phyloP scores from a whole-genome alignment of 345 rosid genomes.

The Eucalyptus cladocalyx region DNA sequence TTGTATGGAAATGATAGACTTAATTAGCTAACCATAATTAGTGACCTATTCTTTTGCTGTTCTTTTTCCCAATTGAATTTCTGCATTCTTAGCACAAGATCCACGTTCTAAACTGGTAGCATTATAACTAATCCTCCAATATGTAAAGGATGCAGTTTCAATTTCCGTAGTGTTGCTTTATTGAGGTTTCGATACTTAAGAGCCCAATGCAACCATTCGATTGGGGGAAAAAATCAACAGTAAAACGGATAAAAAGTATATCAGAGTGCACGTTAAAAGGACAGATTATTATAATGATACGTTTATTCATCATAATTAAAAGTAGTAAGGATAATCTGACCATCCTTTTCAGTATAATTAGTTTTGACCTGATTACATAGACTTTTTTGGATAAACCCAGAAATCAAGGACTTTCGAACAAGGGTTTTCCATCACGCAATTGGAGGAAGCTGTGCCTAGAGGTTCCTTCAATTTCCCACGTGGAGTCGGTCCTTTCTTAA shows the following conservation, averaged over 20 bases:
- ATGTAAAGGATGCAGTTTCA: not conserved
- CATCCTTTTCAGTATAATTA: not conserved
- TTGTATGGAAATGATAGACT: not conserved
- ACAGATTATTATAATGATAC: not conserved
- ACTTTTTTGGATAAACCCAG: not conserved
- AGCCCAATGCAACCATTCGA: not conserved
- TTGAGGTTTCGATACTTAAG: not conserved
- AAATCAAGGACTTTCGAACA: not conserved
- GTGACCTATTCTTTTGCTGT: not conserved
- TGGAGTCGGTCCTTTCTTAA: not conserved
- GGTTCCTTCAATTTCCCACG: not conserved
- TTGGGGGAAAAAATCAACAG: not conserved
- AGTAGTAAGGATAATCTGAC: not conserved
- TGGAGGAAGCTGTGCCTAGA: not conserved
- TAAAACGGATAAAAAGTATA: not conserved
- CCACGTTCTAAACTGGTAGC: not conserved
- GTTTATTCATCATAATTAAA: not conserved
- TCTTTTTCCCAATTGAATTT: not conserved
- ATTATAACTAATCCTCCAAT: not conserved
- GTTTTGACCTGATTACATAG: not conserved
- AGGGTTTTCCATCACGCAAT: not conserved
- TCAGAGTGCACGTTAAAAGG: not conserved
- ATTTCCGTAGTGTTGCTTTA: not conserved
- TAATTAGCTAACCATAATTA: not conserved
- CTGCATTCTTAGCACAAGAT: not conserved